Evolutionary conservation across 192 early-diverging fungal species (phyloP).

Genomic region (Geranomyces variabilis): DNA sequence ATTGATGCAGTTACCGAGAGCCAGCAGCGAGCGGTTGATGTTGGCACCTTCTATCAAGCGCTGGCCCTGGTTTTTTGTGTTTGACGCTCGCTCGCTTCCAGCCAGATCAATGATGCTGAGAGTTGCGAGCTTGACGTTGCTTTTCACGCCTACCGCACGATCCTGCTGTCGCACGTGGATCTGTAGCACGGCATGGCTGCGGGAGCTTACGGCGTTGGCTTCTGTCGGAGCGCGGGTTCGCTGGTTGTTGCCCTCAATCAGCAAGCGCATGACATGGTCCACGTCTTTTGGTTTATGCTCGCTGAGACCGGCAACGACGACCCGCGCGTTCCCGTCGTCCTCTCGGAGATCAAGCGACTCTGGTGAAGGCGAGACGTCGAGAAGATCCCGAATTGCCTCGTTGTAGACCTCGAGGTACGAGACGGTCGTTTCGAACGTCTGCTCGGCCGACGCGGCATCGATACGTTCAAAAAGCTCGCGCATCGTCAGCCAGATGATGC

Average conservation of each 20-base stretch:
- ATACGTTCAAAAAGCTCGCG: constrained; percentile 47
- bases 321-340: constrained; percentile 60
- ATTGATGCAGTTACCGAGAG: constrained; percentile 80
- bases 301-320: constrained; percentile 71
- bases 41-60: constrained; percentile 74
- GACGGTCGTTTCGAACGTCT: constrained; percentile 40
- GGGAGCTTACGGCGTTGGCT: constrained; percentile 74
- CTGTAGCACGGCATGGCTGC: constrained; percentile 81
- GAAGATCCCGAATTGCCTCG: constrained; percentile 67
- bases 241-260: constrained; percentile 65
- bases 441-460: constrained; percentile 9
- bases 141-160: constrained; percentile 1
- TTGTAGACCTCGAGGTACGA: constrained; percentile 69
- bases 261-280: constrained; percentile 49
- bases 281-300: constrained; percentile 67
- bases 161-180: constrained; percentile 41
- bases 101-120: constrained; percentile 79
- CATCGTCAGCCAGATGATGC: constrained; percentile 71
- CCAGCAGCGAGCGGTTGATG: constrained; percentile 77
- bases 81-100: constrained; percentile 62
- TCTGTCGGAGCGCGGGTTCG: constrained; percentile 77
- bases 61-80: constrained; percentile 61
- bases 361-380: constrained; percentile 32
- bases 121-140: constrained; percentile 32
- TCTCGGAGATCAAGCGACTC: constrained; percentile 72